phyloP scores from a whole-genome alignment of 139 green algal genomes.

The Prasinococcaceae sp. region DNA sequence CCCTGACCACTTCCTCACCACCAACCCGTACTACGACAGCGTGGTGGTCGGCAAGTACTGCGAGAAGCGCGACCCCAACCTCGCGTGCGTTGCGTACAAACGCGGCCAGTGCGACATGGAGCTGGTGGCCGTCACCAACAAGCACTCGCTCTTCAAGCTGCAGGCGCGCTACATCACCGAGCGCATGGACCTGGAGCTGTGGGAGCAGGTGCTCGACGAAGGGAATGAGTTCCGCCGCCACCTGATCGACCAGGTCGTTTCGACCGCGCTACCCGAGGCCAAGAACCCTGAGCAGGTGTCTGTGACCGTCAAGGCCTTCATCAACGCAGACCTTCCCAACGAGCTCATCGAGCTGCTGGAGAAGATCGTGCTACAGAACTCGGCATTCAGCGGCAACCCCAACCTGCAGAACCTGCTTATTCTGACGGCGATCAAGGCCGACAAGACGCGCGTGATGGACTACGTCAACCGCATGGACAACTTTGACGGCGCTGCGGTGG shows the following conservation, averaged over 20 bases:
- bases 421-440: constrained; percentile 91
- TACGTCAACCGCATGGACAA: constrained; percentile 96
- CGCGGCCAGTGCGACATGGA: constrained; percentile 88
- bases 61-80: constrained; percentile 91
- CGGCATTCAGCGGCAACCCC: constrained; percentile 90
- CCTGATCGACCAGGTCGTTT: constrained; percentile 88
- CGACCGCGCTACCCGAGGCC: constrained; percentile 89
- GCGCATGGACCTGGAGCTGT: constrained; percentile 75
- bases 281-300: constrained; percentile 95
- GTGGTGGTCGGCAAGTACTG: constrained; percentile 79
- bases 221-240: constrained; percentile 69
- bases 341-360: constrained; percentile 99
- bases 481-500: constrained; percentile 75
- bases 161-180: constrained; percentile 94
- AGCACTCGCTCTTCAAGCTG: constrained; percentile 95
- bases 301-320: constrained; percentile 96
- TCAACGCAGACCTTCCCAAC: constrained; percentile 80
- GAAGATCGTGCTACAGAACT: constrained; percentile 99
- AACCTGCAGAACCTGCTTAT: constrained; percentile 98
- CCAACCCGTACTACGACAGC: constrained; percentile 98
- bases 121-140: constrained; percentile 89
- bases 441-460: constrained; percentile 71
- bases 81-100: constrained; percentile 94
- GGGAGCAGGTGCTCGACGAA: constrained; percentile 75
- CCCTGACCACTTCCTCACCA: constrained; percentile 98